Conservation (phyloP, 1,284 basidiomycete species). For the Kwoniella shivajii region DNA sequence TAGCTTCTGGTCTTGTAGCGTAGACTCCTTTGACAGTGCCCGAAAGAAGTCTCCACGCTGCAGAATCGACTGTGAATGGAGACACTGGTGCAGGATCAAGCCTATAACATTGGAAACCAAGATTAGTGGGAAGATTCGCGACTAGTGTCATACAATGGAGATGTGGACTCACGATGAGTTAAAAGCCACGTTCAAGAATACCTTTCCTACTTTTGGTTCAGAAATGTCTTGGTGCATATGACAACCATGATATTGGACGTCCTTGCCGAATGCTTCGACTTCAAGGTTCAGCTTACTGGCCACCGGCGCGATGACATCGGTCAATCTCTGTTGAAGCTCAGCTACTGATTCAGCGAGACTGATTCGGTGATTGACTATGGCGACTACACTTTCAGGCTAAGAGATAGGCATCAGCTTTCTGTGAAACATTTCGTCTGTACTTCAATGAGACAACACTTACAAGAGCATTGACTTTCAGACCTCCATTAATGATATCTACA, state of each 20-base stretch:
- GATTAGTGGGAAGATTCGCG: not conserved
- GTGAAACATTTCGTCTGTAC: not conserved
- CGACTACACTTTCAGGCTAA: constrained; percentile 44
- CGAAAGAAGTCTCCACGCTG: constrained; percentile 45
- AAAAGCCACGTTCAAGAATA: constrained; percentile 36
- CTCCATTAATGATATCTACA: constrained; percentile 48
- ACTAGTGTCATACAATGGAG: no score
- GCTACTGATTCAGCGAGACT: constrained; percentile 36
- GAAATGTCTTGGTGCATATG: constrained; percentile 1
- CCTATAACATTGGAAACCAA: constrained; percentile 10
- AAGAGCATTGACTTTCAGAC: constrained; percentile 50
- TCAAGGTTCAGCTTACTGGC: constrained; percentile 43
- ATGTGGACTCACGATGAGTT: constrained; percentile 35
- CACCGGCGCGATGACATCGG: constrained; percentile 32
- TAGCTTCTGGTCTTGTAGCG: constrained; percentile 29
- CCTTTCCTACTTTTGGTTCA: constrained; percentile 34
- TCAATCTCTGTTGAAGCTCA: constrained; percentile 40
- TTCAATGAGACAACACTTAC: constrained; percentile 13
- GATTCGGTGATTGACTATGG: constrained; percentile 51
- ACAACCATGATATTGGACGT: constrained; percentile 25
- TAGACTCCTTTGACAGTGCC: constrained; percentile 42
- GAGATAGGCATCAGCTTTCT: not conserved
- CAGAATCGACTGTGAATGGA: constrained; percentile 37
- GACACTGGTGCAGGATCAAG: constrained; percentile 51
- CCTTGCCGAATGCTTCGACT: constrained; percentile 44